Conservation (phyloP, 2,329 filamentous ascomycete genomes). For the Venturia nashicola region DNA sequence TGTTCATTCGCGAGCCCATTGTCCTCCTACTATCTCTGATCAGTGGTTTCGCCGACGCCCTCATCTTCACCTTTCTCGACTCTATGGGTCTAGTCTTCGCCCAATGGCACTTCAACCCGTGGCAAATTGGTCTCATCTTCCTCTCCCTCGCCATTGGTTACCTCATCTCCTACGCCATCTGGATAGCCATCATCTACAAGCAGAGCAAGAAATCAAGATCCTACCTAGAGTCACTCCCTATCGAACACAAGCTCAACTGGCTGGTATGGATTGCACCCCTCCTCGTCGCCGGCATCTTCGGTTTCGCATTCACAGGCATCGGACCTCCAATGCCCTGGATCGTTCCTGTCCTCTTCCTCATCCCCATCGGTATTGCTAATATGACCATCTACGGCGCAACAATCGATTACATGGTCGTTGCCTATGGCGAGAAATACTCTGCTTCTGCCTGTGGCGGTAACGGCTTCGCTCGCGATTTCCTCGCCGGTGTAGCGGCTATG, state of each 20-base stretch:
- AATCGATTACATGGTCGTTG: conserved; percentile 65
- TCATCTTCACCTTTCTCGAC: conserved; percentile 68
- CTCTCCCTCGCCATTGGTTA: conserved; percentile 46
- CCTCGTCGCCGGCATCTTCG: conserved; percentile 54
- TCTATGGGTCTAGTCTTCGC: conserved; percentile 54
- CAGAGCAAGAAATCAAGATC: conserved; percentile 33
- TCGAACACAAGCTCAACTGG: conserved; percentile 54
- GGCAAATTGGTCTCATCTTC: conserved; percentile 48
- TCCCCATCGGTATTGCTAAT: conserved; percentile 60
- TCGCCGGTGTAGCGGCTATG: conserved; percentile 59
- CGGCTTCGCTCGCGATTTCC: conserved; percentile 60
- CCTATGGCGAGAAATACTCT: conserved; percentile 54
- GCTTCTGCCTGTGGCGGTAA: conserved; percentile 67
- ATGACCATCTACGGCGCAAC: conserved; percentile 65
- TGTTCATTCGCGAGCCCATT: conserved; percentile 64
- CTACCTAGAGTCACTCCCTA: conserved; percentile 32
- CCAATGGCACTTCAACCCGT: conserved; percentile 50
- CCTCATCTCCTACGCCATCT: conserved; percentile 46
- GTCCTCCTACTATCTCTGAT: conserved; percentile 58
- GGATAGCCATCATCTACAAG: conserved; percentile 45
- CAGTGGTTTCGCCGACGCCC: conserved; percentile 59
- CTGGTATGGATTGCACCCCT: conserved; percentile 50
- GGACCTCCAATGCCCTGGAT: conserved; percentile 56
- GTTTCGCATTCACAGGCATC: conserved; percentile 57
- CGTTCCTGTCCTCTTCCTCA: conserved; percentile 51